phyloP scores from a whole-genome alignment of 176 grass and related monocot genomes.

The Aegilops tauschii region DNA sequence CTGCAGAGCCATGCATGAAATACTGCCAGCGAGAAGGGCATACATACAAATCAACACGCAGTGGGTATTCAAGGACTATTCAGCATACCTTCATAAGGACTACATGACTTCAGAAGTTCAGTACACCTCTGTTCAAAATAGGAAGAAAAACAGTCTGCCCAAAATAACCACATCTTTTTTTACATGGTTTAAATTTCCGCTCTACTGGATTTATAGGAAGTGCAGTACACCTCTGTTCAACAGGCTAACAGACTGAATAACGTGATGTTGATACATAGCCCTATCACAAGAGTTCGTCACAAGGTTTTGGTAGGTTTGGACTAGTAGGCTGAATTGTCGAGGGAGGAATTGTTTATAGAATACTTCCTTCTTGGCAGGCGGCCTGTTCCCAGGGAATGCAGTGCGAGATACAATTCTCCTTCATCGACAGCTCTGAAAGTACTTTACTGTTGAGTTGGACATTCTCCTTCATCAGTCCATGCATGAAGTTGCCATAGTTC shows the following conservation, averaged over 20 bases:
- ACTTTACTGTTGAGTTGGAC: conserved; percentile 92
- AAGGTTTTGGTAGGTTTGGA: background rate
- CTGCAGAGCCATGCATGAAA: background rate
- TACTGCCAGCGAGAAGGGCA: background rate
- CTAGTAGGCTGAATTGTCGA: background rate
- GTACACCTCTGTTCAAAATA: background rate
- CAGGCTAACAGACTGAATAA: background rate
- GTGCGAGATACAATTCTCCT: conserved; percentile 57
- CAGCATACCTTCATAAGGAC: background rate
- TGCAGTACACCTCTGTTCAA: conserved; percentile 7
- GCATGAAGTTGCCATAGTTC: conserved; percentile 96
- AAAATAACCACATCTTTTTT: background rate
- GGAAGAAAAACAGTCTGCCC: background rate
- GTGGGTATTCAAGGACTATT: background rate
- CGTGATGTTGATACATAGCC: too few species aligned
- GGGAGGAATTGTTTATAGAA: conserved; percentile 29
- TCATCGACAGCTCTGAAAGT: conserved; percentile 86
- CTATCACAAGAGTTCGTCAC: background rate
- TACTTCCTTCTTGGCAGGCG: conserved; percentile 43
- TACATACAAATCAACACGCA: background rate
- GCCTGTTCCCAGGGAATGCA: conserved; percentile 79
- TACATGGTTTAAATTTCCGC: too few species aligned
- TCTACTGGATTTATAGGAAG: background rate
- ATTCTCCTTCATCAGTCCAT: conserved; percentile 90
- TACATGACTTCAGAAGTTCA: background rate